Base-by-base conservation (phyloP, 1,284 basidiomycete species). In the Chondrostereum purpureum region DNA sequence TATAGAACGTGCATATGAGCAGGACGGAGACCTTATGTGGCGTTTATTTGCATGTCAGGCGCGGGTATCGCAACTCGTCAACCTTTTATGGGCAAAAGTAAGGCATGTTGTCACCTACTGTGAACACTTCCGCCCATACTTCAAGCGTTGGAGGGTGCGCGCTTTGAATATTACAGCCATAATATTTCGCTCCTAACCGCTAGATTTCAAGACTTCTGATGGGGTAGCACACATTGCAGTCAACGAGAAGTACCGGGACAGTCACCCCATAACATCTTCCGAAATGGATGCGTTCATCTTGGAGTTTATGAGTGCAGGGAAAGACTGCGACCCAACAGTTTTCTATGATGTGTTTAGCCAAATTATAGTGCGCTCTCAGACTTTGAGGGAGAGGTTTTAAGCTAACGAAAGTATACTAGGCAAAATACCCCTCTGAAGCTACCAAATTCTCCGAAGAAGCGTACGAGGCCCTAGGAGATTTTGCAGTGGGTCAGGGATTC, bases 391-490 rank as follows among this genome's bases (percentile, higher is more conserved):
- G 21, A 31, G 5, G 3, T n/a, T 33, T 14, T 33, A 10, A 33
- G 10, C 14, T 33, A 10, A 10, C 38, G n/a, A n/a, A n/a, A n/a
- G n/a, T n/a, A n/a, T n/a, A n/a, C 13, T 20, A 42, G 5, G 39
- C 37, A 5, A 43, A 44, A 12, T 23, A 42, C 39, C 46, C 33
- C 5, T 24, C 20, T 2, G 13, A 46, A n/a, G 44, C 37, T 3
- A 38, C 23, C 13, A 41, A 42, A 14, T 39, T 45, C 17, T 45
- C 38, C 4, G 14, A 42, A 5, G 47, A 18, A n/a, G 39, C 40
- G 11, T 49, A 41, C 38, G 47, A 49, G 1, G 47, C 43, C 13
- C 40, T 49, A 39, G 47, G 47, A 19, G 47, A 49, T 35, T 13
- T 45, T 16, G 47, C 47, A n/a, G 47, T 43, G 3, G 34, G 43